Percentiles rank a stretch among this genome's conserved stretches.
phyloP scores from a whole-genome alignment of 805 yeast species.

The Blastobotrys terrestris region DNA sequence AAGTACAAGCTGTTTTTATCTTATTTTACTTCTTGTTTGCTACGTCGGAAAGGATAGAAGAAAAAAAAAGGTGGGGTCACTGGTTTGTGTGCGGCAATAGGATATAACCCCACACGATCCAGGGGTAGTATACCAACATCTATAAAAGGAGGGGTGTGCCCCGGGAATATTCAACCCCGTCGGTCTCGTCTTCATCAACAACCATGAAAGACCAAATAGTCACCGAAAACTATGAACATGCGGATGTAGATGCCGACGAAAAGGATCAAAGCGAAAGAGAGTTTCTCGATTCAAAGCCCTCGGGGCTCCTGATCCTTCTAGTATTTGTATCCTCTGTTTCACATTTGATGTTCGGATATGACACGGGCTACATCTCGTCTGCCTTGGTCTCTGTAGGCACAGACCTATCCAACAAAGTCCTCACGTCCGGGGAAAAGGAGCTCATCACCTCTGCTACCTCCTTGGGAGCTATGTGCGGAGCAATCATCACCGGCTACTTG shows the following conservation, averaged over 20 bases:
- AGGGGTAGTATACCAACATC: too few relatives aligned
- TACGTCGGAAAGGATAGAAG: too few relatives aligned
- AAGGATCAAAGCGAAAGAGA: constrained; percentile 2
- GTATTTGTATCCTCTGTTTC: constrained; percentile 12
- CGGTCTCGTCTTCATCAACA: neutral
- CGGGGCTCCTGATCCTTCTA: constrained; percentile 7
- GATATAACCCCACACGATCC: too few relatives aligned
- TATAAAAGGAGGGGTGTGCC: too few relatives aligned
- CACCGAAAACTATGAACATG: neutral
- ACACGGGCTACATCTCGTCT: constrained; percentile 92
- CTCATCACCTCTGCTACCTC: constrained; percentile 91
- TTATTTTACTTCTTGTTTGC: too few relatives aligned
- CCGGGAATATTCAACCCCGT: too few relatives aligned
- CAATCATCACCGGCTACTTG: constrained; percentile 70
- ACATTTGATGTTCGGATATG: constrained; percentile 69
- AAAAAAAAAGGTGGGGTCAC: too few relatives aligned
- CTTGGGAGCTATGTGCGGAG: constrained; percentile 81
- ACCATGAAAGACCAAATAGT: neutral
- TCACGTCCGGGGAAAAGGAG: constrained; percentile 78
- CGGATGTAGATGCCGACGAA: neutral
- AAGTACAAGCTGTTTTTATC: too few relatives aligned
- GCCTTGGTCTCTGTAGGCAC: constrained; percentile 81
- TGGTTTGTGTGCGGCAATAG: too few relatives aligned
- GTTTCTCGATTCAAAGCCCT: constrained; percentile 9
- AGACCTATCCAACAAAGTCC: constrained; percentile 47